Conservation (phyloP, 2,329 filamentous ascomycete genomes). For the Sporothrix sp. region DNA sequence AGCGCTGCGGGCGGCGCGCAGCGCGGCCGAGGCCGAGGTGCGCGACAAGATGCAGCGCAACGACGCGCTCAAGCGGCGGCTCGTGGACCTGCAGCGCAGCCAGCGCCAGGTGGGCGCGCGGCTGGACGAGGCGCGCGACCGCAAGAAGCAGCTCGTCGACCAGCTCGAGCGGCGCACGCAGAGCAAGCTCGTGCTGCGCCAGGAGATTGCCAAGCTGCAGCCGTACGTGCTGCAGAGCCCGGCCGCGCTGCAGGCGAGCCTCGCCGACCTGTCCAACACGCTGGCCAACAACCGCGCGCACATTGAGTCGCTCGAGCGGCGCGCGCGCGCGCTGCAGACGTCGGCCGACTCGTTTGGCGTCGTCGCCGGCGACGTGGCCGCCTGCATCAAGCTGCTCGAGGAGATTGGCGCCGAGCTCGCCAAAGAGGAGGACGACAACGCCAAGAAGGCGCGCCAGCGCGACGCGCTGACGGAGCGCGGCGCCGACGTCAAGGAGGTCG, state of each 20-base stretch:
- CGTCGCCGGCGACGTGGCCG: constrained; percentile 73
- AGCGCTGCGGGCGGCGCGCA: constrained; percentile 71
- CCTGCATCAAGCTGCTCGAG: constrained; percentile 80
- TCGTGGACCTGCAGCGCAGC: constrained; percentile 69
- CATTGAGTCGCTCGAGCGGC: constrained; percentile 78
- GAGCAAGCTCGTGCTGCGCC: constrained; percentile 58
- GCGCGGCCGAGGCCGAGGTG: constrained; percentile 70
- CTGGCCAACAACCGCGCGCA: constrained; percentile 69
- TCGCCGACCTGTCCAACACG: constrained; percentile 73
- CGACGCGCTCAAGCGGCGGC: constrained; percentile 71
- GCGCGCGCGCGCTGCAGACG: constrained; percentile 82
- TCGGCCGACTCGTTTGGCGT: constrained; percentile 82
- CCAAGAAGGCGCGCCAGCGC: constrained; percentile 67
- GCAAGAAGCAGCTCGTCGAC: constrained; percentile 66
- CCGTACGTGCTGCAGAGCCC: constrained; percentile 91
- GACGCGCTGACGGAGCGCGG: constrained; percentile 81
- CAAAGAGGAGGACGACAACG: constrained; percentile 85
- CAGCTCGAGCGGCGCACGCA: constrained; percentile 63
- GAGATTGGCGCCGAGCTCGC: constrained; percentile 76
- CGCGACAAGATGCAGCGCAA: constrained; percentile 79
- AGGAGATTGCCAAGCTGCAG: constrained; percentile 79
- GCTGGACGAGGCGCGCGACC: constrained; percentile 71
- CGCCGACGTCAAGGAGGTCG: constrained; percentile 84
- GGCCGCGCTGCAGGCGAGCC: constrained; percentile 66
- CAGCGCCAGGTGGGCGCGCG: constrained; percentile 78